Base-by-base conservation (phyloP, 352 stramenopile genomes). In the Globisporangium splendens region DNA sequence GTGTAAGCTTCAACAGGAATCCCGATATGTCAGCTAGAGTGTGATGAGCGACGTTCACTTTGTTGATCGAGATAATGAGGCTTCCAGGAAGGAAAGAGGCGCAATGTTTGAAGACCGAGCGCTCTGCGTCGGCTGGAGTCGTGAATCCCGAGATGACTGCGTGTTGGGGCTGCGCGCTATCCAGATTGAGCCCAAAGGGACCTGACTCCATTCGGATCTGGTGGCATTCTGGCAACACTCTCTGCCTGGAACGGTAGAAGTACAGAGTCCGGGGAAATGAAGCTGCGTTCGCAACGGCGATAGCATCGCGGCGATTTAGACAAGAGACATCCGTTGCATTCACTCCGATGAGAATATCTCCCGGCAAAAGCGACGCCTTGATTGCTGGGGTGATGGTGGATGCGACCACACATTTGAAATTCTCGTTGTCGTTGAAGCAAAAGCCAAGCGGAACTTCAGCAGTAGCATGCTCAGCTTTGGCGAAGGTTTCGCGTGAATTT, bases 21-120 rank as follows among this genome's bases (percentile, higher is more conserved):
- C 50, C 46, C 0, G 78, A 82, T 4, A 87, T 69, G 0, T 69
- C 63, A 7, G 50, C 58, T n/a, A 86, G 65, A 20, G 71, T 61
- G 41, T 79, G 62, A 8, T 72, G 54, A 3, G 81, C 86, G 5
- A 87, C 79, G 3, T 81, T 65, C 35, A 89, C 57, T 5, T 75
- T 70, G 46, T 93, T 91, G 43, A 97, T 80, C 13, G 65, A 61
- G 43, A 88, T 57, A 52, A 95, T 81, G 53, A 61, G 75, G 52
- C 74, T 84, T 8, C 68, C 71, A 7, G 74, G 72, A 18, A 86
- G 52, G 50, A 81, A 82, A 31, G 64, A 31, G 3, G 43, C 58
- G 38, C 73, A 80, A 12, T 39, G 28, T 12, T 65, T 62, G 53
- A 82, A 89, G 13, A 66, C 66, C 17, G 65, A 54, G 1, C 73